Evolutionary conservation across 1,284 basidiomycete species (phyloP).

Genomic region (Apiotrichum akiyoshidainum): DNA sequence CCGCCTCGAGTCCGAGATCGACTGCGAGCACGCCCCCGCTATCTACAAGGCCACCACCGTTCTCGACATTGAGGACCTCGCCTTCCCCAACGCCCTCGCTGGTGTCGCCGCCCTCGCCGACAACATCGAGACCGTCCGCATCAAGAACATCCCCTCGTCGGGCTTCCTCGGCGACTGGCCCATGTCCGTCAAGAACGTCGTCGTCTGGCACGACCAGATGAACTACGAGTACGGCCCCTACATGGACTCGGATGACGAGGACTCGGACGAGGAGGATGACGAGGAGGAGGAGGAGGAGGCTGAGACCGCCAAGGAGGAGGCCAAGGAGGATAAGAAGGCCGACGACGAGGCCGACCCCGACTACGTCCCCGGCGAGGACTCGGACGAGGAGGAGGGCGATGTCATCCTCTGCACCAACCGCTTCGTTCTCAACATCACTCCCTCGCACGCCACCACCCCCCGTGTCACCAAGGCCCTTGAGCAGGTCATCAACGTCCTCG

Average conservation of each 20-base stretch:
- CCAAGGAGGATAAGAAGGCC: neutral
- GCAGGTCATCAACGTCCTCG: slow-evolving; percentile 4
- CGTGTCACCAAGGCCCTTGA: slow-evolving; percentile 7
- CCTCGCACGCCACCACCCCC: slow-evolving; percentile 4
- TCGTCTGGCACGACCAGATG: slow-evolving; percentile 3
- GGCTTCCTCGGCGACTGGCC: slow-evolving; percentile 7
- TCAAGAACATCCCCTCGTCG: slow-evolving; percentile 1
- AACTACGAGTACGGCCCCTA: slow-evolving; percentile 5
- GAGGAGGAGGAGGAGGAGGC: neutral
- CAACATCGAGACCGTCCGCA: slow-evolving; percentile 3
- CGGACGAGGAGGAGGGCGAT: neutral
- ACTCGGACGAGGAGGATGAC: neutral
- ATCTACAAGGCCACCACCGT: slow-evolving; percentile 2
- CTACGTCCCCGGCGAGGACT: neutral
- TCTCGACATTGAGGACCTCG: slow-evolving; percentile 6
- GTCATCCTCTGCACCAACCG: slow-evolving; percentile 1
- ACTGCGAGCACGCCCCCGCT: slow-evolving; percentile 1
- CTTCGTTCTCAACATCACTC: slow-evolving; percentile 7
- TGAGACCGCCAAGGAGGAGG: neutral
- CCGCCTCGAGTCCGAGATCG: slow-evolving; percentile 1
- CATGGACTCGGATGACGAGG: slow-evolving; percentile 4
- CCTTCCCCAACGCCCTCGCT: slow-evolving; percentile 1
- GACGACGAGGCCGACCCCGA: slow-evolving; percentile 1
- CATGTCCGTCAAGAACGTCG: neutral
- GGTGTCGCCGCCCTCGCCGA: neutral